Evolutionary conservation across 495 filamentous ascomycete species (phyloP), one percentile per base, ranked within the genome.

Genomic region (Daldinia bambusicola): DNA sequence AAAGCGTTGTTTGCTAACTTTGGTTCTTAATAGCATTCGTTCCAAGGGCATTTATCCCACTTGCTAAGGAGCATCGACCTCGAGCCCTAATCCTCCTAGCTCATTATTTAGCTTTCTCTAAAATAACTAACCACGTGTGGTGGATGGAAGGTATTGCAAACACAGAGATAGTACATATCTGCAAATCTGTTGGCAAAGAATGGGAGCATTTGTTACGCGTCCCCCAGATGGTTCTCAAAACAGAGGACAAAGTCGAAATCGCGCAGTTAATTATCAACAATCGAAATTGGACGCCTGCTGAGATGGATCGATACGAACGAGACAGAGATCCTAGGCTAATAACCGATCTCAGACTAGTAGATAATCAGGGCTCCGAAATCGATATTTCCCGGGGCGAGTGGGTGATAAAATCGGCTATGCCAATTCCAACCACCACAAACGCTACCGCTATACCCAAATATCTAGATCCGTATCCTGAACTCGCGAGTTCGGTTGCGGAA

Each of bases 81-180:
- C 84, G 89, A 43, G 86, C 90, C 0, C 71, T 87, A 0, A 72
- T 87, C 7, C 81, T 88, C 13, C 32, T 86, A 5, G 82, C 84
- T 1, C 64, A 86, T 50, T 84, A 82, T 55, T 75, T 85, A 13
- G 76, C 71, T 31, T 85, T 86, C 56, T 45, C 76, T 6, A 84
- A 82, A 67, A 26, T 85, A 7, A 55, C 77, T 18, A 43, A 41
- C 1, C 26, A 63, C 0, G 30, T 80, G 18, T 87, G 84, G 85
- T 87, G 85, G 84, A 65, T 83, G 60, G 51, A 70, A 14, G 80
- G 76, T 10, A 78, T 87, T 14, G 59, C 71, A 8, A 75, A 81
- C 38, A 70, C 63, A 9, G 77, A 85, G 45, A 80, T 85, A 6
- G 69, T 30, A 30, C 75, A 77, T 32, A 83, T 87, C n/a, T 59